Evolutionary conservation across 1,139 yeast genomes (phyloP).

Genomic region (Maudiozyma humilis): DNA sequence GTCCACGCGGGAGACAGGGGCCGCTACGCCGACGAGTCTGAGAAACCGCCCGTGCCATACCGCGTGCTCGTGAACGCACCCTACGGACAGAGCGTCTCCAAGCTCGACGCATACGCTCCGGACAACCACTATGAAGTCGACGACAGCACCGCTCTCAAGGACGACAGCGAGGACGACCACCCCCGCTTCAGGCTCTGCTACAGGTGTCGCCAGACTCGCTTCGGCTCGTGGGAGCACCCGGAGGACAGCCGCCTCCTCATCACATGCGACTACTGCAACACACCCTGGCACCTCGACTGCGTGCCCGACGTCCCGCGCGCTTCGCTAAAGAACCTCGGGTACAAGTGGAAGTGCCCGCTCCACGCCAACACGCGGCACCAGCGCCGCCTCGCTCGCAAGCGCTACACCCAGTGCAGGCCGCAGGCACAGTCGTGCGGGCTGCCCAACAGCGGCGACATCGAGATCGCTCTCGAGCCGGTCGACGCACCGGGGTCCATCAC

Average conservation of each 20-base stretch:
- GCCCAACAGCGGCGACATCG: constrained; percentile 61
- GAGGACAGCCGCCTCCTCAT: constrained; percentile 41
- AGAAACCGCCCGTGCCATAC: constrained; percentile 37
- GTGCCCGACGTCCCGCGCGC: constrained; percentile 62
- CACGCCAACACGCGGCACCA: constrained; percentile 39
- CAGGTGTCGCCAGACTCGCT: constrained; percentile 46
- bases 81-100: constrained; percentile 38
- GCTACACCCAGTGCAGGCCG: too few relatives aligned
- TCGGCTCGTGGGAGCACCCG: constrained; percentile 48
- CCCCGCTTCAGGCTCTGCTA: constrained; percentile 56
- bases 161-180: constrained; percentile 40
- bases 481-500: constrained; percentile 38
- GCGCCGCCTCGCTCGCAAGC: constrained; percentile 47
- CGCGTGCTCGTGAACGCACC: constrained; percentile 36
- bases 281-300: constrained; percentile 93
- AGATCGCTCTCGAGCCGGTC: constrained; percentile 40
- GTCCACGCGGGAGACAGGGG: constrained; percentile 63
- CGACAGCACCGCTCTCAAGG: neutral
- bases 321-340: constrained; percentile 66
- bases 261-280: constrained; percentile 77
- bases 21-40: constrained; percentile 55
- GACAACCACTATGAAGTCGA: constrained; percentile 34
- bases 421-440: constrained; percentile 52
- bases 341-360: constrained; percentile 90
- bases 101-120: constrained; percentile 41